A percentile compares a stretch with the other conserved stretches of the same genome.
Evolutionary conservation across 352 stramenopile species (phyloP).

Genomic region (Globisporangium ultimum): DNA sequence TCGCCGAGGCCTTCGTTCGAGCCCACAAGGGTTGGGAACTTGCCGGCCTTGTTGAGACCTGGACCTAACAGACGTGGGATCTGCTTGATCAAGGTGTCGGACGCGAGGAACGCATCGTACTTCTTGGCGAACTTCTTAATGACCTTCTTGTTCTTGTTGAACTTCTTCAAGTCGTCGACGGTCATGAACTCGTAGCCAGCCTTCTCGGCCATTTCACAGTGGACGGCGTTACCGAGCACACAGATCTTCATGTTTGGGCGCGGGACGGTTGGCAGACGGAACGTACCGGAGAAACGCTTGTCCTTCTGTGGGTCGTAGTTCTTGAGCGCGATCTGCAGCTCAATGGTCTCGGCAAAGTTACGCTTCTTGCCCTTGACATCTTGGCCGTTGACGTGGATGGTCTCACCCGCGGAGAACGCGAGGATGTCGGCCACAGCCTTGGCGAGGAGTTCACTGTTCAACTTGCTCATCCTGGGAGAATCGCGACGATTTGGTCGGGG

Average conservation of each 20-base stretch:
- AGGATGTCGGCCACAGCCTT: constrained; percentile 96
- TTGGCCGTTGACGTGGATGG: constrained; percentile 86
- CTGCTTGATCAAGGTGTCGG: constrained; percentile 99
- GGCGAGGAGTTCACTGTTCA: constrained; percentile 96
- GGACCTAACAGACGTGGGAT: constrained; percentile 99
- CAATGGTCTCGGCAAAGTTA: constrained; percentile 99
- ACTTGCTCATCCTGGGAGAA: constrained; percentile 88
- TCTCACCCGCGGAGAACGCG: constrained; percentile 93
- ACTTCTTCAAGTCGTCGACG: constrained; percentile 99
- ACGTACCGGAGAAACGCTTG: constrained; percentile 99
- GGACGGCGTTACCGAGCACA: constrained; percentile 98
- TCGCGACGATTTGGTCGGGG: constrained; percentile 31
- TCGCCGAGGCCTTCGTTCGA: constrained; percentile 95
- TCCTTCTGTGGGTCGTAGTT: constrained; percentile 99
- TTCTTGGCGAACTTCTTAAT: constrained; percentile 99
- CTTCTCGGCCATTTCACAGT: constrained; percentile 98
- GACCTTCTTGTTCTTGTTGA: constrained; percentile 99
- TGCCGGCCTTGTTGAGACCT: constrained; percentile 98
- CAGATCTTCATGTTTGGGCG: constrained; percentile 96
- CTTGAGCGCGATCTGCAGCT: constrained; percentile 99
- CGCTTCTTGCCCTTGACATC: constrained; percentile 99
- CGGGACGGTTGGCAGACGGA: constrained; percentile 97
- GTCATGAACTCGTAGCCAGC: constrained; percentile 98
- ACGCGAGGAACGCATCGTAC: constrained; percentile 99
- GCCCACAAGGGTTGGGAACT: constrained; percentile 98